phyloP scores from a whole-genome alignment of 805 yeast species.

The Myxozyma melibiosi region DNA sequence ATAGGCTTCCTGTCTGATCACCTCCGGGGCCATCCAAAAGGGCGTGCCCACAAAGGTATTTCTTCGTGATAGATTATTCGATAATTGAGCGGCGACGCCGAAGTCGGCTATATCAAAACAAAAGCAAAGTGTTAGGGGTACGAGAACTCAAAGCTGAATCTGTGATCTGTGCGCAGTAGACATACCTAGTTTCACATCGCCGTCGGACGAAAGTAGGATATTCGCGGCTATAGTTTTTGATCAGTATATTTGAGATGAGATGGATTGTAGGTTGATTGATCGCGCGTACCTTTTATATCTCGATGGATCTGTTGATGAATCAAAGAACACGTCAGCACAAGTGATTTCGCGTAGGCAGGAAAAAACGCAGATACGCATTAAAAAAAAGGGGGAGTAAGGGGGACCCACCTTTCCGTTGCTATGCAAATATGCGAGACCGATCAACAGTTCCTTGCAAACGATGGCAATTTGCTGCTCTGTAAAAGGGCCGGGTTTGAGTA shows the following conservation, averaged over 20 bases:
- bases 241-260: too few species aligned
- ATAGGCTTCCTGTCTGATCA: conserved; percentile 79
- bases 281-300: conserved; percentile 62
- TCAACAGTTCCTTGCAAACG: conserved; percentile 57
- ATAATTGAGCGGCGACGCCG: conserved; percentile 86
- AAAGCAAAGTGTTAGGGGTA: background rate
- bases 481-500: conserved; percentile 59
- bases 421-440: conserved; percentile 69
- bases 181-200: conserved; percentile 66
- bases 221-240: conserved; percentile 66
- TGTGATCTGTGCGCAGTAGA: background rate
- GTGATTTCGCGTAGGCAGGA: conserved; percentile 4
- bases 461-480: conserved; percentile 57
- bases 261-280: background rate
- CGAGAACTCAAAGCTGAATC: background rate
- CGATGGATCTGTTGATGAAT: conserved; percentile 64
- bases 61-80: conserved; percentile 56
- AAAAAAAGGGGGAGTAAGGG: too few species aligned
- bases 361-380: conserved; percentile 46
- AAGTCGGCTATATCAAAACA: conserved; percentile 64
- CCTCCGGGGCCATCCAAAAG: conserved; percentile 99
- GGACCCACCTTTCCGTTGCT: conserved; percentile 54
- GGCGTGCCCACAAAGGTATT: conserved; percentile 53
- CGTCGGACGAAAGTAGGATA: conserved; percentile 66
- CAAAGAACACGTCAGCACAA: background rate